phyloP scores from a whole-genome alignment of 257 asterid genomes.

The Misopates orontium region DNA sequence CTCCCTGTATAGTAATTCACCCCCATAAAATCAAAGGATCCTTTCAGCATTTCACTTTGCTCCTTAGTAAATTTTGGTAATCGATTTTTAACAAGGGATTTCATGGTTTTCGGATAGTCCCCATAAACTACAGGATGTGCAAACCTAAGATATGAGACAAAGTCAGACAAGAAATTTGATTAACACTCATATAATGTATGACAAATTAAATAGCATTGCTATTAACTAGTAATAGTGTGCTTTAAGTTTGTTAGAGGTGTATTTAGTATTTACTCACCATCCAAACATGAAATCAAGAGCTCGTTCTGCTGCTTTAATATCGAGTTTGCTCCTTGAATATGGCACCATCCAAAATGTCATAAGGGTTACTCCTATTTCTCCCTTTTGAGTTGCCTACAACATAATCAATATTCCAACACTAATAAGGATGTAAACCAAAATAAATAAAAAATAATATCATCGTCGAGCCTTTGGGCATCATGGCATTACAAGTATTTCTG shows the following conservation, averaged over 20 bases:
- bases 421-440: too few species aligned
- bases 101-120: constrained; percentile 51
- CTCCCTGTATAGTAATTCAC: constrained; percentile 54
- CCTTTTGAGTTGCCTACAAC: constrained; percentile 51
- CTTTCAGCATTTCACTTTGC: constrained; percentile 36
- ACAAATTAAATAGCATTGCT: too few species aligned
- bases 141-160: constrained; percentile 39
- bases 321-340: constrained; percentile 31
- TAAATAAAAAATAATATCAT: too few species aligned
- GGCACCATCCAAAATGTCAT: constrained; percentile 49
- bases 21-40: constrained; percentile 58
- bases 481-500: too few species aligned
- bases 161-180: too few species aligned
- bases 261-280: constrained; percentile 43
- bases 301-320: constrained; percentile 48
- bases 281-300: constrained; percentile 62
- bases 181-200: too few species aligned
- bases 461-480: too few species aligned
- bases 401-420: background rate
- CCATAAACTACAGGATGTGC: constrained; percentile 50
- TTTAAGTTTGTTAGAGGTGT: too few species aligned
- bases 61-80: constrained; percentile 43
- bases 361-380: constrained; percentile 50
- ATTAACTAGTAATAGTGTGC: background rate
- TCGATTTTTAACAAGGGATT: constrained; percentile 37